Conservation (phyloP, 345 rosid genomes). For the Hibiscus tridactylites region DNA sequence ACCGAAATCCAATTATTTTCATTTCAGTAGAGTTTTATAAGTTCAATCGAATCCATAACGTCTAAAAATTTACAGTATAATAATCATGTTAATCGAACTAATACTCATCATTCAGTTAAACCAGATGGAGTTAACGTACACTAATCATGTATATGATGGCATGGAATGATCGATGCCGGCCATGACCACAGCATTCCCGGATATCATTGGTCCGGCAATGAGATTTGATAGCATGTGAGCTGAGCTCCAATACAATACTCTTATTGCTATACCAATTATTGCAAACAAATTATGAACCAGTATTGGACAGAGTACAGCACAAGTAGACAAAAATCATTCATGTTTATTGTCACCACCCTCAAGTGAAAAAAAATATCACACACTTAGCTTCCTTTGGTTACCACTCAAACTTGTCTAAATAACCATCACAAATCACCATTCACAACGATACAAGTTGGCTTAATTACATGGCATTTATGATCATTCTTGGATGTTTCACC, state of each 20-base stretch:
- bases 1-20: too few species aligned
- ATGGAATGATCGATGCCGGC: not conserved
- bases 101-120: not conserved
- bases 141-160: not conserved
- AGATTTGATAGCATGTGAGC: not conserved
- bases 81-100: too few species aligned
- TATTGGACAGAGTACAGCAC: conserved; percentile 6
- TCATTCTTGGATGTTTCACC: not conserved
- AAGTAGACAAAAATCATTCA: not conserved
- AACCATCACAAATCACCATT: conserved; percentile 5
- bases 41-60: too few species aligned
- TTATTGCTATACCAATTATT: not conserved
- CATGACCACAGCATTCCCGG: not conserved
- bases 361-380: not conserved
- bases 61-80: too few species aligned
- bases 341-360: conserved; percentile 3
- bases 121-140: not conserved
- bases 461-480: not conserved
- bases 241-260: not conserved
- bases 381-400: not conserved
- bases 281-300: not conserved
- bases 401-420: not conserved
- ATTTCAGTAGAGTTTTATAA: too few species aligned
- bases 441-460: not conserved
- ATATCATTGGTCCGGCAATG: not conserved